These are phyloP conservation scores for Phytophthora sansomeana DNA, from an alignment of 352 stramenopile species.

Conservation along the genomic window DNA sequence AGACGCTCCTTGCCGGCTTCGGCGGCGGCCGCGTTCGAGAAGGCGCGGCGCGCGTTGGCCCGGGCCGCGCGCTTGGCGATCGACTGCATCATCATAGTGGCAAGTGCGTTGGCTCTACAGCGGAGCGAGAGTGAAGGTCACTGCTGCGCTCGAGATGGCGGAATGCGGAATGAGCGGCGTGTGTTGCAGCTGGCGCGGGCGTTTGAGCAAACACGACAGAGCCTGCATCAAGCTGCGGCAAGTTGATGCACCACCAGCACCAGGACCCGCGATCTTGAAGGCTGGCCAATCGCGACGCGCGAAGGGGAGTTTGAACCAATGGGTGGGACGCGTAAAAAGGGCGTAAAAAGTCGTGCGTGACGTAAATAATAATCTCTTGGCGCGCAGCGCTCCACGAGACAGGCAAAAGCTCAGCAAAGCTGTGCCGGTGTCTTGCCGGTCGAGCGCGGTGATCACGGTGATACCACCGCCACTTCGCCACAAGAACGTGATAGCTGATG, in stretches of 20 bases:
- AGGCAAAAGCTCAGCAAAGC: background rate
- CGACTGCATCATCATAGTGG: conserved; percentile 40
- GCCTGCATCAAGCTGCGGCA: background rate
- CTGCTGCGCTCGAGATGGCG: background rate
- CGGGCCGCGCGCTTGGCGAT: conserved; percentile 37
- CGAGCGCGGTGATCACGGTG: background rate
- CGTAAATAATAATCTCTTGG: conserved; percentile 31
- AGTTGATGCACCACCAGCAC: conserved; percentile 31
- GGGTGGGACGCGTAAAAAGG: background rate
- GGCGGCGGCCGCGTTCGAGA: conserved; percentile 35
- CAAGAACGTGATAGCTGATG: conserved; percentile 15
- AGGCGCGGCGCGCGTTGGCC: conserved; percentile 24
- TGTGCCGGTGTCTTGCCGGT: background rate
- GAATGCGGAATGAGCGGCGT: conserved; percentile 34
- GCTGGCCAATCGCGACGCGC: conserved; percentile 6
- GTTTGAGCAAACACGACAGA: conserved; percentile 26
- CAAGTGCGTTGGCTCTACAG: background rate
- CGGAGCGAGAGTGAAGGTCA: conserved; percentile 9
- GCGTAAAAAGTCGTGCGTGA: conserved; percentile 5
- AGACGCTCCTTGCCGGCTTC: conserved; percentile 68
- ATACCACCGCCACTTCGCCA: conserved; percentile 7
- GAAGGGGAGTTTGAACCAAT: conserved; percentile 17
- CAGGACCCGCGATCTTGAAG: background rate
- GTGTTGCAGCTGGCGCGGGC: background rate
- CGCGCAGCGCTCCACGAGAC: background rate